These are phyloP conservation scores for Fagus crenata DNA, from an alignment of 306 rosid genomes.

Conservation along the genomic window DNA sequence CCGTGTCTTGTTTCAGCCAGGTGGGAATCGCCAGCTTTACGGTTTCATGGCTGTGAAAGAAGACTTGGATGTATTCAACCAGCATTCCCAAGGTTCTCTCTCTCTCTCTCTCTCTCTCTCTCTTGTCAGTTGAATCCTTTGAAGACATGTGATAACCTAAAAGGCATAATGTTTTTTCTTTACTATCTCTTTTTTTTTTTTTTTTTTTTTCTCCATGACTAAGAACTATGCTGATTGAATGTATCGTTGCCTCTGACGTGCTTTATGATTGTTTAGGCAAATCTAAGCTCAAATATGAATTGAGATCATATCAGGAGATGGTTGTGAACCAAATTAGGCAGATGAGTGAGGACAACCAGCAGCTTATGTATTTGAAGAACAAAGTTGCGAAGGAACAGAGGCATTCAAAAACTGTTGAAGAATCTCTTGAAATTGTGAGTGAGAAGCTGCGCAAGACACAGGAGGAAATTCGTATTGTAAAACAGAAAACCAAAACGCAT, in stretches of 20 bases:
- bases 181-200: neutral
- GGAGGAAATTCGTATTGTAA: constrained; percentile 60
- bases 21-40: constrained; percentile 75
- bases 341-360: constrained; percentile 74
- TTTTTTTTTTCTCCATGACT: constrained; percentile 7
- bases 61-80: constrained; percentile 66
- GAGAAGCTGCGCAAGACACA: constrained; percentile 55
- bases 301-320: constrained; percentile 75
- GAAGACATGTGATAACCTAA: neutral
- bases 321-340: constrained; percentile 65
- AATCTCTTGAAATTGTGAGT: constrained; percentile 43
- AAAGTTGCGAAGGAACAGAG: constrained; percentile 40
- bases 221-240: neutral
- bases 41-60: constrained; percentile 76
- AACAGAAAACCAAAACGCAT: constrained; percentile 53
- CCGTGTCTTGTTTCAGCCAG: constrained; percentile 40
- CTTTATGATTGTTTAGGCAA: constrained; percentile 48
- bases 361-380: constrained; percentile 50
- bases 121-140: neutral
- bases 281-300: constrained; percentile 62
- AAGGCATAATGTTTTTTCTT: neutral
- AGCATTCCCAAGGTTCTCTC: constrained; percentile 67
- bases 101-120: constrained; percentile 28
- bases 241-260: neutral
- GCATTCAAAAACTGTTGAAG: constrained; percentile 45